These are phyloP conservation scores for Flaveria floridana DNA, from an alignment of 140 eudicot species.

Conservation along the genomic window DNA sequence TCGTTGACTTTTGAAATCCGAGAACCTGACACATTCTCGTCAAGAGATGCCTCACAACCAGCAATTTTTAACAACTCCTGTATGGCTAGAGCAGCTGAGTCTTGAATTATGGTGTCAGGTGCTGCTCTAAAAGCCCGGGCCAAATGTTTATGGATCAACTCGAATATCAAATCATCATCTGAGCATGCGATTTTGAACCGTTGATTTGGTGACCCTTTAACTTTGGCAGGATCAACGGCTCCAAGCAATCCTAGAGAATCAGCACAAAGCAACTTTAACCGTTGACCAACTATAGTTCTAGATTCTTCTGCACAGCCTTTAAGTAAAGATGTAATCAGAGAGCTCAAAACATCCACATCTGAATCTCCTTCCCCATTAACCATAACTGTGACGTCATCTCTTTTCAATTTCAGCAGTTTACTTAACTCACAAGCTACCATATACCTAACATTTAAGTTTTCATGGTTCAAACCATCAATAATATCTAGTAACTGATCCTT, in stretches of 20 bases:
- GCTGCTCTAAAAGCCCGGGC: constrained; percentile 98
- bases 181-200: constrained; percentile 94
- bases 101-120: constrained; percentile 80
- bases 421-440: constrained; percentile 94
- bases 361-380: constrained; percentile 66
- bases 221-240: constrained; percentile 97
- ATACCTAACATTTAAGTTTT: constrained; percentile 90
- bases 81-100: constrained; percentile 94
- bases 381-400: constrained; percentile 72
- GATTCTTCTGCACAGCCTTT: constrained; percentile 99
- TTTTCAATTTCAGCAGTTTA: constrained; percentile 64
- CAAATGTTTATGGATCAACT: constrained; percentile 92
- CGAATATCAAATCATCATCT: constrained; percentile 94
- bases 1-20: constrained; percentile 34
- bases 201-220: constrained; percentile 66
- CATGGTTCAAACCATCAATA: constrained; percentile 86
- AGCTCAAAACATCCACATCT: constrained; percentile 75
- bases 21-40: constrained; percentile 58
- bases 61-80: constrained; percentile 94
- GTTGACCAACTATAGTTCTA: constrained; percentile 86
- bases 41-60: constrained; percentile 88
- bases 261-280: constrained; percentile 88
- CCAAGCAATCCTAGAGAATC: constrained; percentile 95
- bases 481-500: constrained; percentile 76
- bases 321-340: constrained; percentile 75